Evolutionary conservation across 176 grass and related monocot genomes (phyloP).

Genomic region (Carex pumila): DNA sequence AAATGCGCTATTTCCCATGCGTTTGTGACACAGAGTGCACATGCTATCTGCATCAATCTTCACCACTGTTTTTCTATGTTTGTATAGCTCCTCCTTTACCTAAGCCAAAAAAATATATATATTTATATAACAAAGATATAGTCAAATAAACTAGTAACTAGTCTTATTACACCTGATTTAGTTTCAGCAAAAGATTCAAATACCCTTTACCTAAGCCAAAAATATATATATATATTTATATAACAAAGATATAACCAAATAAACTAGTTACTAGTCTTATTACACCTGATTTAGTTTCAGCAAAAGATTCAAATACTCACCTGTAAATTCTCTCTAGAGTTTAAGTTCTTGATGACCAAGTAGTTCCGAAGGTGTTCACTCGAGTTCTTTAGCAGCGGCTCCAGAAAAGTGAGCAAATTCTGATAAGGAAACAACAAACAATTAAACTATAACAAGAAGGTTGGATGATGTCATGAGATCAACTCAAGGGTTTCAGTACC

Average conservation of each 20-base stretch:
- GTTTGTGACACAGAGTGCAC: slow-evolving; percentile 90
- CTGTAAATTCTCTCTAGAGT: slow-evolving; percentile 71
- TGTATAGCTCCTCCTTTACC: slow-evolving; percentile 91
- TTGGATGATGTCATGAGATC: neutral
- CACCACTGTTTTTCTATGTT: slow-evolving; percentile 51
- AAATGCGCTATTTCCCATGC: slow-evolving; percentile 86
- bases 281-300: neutral
- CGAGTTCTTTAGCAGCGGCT: slow-evolving; percentile 85
- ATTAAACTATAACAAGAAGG: neutral
- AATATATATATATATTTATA: too few species aligned
- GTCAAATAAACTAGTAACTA: neutral
- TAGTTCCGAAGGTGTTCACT: slow-evolving; percentile 78
- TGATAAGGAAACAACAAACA: slow-evolving; percentile 30
- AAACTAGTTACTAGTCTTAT: neutral
- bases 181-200: neutral
- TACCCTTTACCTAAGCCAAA: neutral
- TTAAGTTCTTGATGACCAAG: slow-evolving; percentile 84
- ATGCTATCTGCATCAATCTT: slow-evolving; percentile 92
- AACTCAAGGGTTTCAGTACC: neutral
- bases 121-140: slow-evolving; percentile 3
- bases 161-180: neutral
- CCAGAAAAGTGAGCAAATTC: slow-evolving; percentile 86
- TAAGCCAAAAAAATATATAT: slow-evolving; percentile 17
- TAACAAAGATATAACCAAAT: neutral
- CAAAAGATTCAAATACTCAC: slow-evolving; percentile 26